Percentiles rank a stretch among this genome's conserved stretches.
These are phyloP conservation scores for Thraustochytrium sp. DNA, from an alignment of 352 stramenopile genomes.

Conservation along the genomic window DNA sequence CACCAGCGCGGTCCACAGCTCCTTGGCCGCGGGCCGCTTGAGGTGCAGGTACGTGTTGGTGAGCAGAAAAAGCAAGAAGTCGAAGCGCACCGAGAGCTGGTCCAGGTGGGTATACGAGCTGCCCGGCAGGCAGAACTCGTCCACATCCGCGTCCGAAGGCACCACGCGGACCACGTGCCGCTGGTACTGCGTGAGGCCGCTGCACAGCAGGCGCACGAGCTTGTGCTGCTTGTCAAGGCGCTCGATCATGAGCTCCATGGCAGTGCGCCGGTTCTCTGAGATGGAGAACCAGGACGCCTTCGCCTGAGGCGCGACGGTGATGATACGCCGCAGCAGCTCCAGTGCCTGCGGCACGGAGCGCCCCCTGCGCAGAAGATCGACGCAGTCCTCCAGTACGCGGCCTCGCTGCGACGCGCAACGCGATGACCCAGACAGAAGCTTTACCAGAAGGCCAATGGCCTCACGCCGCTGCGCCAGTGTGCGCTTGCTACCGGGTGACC, in stretches of 20 bases:
- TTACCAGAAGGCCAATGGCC: slow-evolving; percentile 4
- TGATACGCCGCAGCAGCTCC: slow-evolving; percentile 17
- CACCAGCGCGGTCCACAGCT: slow-evolving; percentile 8
- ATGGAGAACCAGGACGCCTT: slow-evolving; percentile 39
- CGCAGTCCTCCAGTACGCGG: slow-evolving; percentile 9
- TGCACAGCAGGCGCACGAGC: neutral
- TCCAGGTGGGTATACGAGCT: slow-evolving; percentile 21
- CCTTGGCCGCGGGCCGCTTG: neutral
- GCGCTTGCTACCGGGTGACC: neutral
- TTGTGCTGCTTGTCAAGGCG: slow-evolving; percentile 38
- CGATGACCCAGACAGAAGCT: neutral
- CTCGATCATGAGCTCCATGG: slow-evolving; percentile 20
- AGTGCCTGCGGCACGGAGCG: slow-evolving; percentile 19
- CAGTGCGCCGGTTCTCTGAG: neutral
- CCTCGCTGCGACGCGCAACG: slow-evolving; percentile 2
- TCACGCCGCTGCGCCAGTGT: neutral
- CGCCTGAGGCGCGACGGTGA: slow-evolving; percentile 10
- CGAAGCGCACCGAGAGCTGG: slow-evolving; percentile 20
- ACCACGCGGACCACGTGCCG: neutral
- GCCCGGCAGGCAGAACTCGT: neutral
- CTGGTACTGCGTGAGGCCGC: slow-evolving; percentile 3
- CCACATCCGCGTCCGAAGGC: neutral
- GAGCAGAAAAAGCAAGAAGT: slow-evolving; percentile 36
- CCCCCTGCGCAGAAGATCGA: neutral
- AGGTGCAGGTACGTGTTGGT: slow-evolving; percentile 23